Evolutionary conservation across 345 rosid genomes (phyloP).

Genomic region (Psidium friedrichsthalianum): DNA sequence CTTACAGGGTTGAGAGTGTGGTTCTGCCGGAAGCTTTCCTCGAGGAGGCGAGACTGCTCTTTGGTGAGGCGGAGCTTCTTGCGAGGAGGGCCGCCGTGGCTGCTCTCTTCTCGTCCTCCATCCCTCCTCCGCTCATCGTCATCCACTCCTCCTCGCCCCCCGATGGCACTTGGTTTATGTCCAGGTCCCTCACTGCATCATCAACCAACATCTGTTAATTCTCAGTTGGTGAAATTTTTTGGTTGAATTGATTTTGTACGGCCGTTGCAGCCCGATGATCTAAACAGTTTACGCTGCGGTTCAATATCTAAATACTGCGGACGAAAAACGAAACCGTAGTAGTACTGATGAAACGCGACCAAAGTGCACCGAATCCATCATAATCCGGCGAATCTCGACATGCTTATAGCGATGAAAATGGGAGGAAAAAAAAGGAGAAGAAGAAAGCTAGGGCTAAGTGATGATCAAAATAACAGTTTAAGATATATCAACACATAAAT

Average conservation of each 20-base stretch:
- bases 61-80: constrained; percentile 84
- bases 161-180: constrained; percentile 54
- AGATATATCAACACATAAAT: neutral
- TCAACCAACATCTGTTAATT: neutral
- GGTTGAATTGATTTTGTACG: neutral
- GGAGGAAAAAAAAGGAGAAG: neutral
- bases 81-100: constrained; percentile 53
- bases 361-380: neutral
- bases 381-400: neutral
- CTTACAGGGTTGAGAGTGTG: constrained; percentile 78
- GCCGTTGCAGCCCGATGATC: neutral
- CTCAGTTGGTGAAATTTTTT: neutral
- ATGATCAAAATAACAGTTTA: neutral
- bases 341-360: neutral
- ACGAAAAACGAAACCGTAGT: neutral
- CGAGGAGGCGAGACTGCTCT: constrained; percentile 91
- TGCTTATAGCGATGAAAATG: neutral
- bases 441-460: neutral
- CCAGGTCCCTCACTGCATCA: constrained; percentile 40
- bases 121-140: constrained; percentile 12
- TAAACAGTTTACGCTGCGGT: neutral
- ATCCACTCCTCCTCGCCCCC: constrained; percentile 37
- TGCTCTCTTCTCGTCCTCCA: constrained; percentile 38
- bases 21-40: constrained; percentile 87
- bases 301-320: neutral